A percentile compares a stretch with the other conserved stretches of the same genome.
These are phyloP conservation scores for Starmerella bacillaris DNA, from an alignment of 805 yeast genomes.

Conservation along the genomic window DNA sequence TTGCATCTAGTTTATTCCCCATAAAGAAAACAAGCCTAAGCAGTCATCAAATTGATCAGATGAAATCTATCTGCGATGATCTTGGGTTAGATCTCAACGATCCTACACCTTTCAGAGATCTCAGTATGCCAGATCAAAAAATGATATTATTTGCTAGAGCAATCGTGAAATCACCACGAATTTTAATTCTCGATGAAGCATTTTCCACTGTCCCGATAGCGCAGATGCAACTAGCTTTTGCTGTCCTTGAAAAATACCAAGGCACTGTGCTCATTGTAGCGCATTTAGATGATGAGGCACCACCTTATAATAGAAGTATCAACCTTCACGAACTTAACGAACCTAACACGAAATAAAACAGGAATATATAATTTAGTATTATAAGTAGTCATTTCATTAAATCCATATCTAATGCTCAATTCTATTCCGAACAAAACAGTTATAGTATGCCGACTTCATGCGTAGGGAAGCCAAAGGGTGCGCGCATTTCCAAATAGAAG, in stretches of 20 bases:
- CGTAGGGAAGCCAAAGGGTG: too few species aligned
- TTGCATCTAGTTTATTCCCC: slow-evolving; percentile 43
- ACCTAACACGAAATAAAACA: too few species aligned
- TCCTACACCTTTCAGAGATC: slow-evolving; percentile 32
- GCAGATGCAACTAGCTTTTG: slow-evolving; percentile 38
- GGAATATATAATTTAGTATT: too few species aligned
- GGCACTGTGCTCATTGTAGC: slow-evolving; percentile 69
- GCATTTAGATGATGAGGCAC: slow-evolving; percentile 67
- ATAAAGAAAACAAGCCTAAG: slow-evolving; percentile 29
- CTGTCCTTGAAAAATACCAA: slow-evolving; percentile 34
- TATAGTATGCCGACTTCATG: too few species aligned
- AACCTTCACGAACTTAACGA: too few species aligned
- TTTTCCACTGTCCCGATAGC: slow-evolving; percentile 72
- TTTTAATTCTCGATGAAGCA: slow-evolving; percentile 79
- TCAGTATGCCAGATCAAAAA: slow-evolving; percentile 56
- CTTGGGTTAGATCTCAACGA: slow-evolving; percentile 27
- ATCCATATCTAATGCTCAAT: too few species aligned
- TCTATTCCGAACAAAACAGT: too few species aligned
- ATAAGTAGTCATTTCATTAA: too few species aligned
- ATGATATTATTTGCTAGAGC: slow-evolving; percentile 60
- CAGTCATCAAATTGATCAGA: slow-evolving; percentile 23
- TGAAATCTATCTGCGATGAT: slow-evolving; percentile 31
- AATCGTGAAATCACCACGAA: slow-evolving; percentile 54
- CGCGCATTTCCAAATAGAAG: too few species aligned
- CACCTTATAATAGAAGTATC: slow-evolving; percentile 34